Base-by-base conservation (phyloP, 1,139 yeast species). In the Geotrichum candidum region DNA sequence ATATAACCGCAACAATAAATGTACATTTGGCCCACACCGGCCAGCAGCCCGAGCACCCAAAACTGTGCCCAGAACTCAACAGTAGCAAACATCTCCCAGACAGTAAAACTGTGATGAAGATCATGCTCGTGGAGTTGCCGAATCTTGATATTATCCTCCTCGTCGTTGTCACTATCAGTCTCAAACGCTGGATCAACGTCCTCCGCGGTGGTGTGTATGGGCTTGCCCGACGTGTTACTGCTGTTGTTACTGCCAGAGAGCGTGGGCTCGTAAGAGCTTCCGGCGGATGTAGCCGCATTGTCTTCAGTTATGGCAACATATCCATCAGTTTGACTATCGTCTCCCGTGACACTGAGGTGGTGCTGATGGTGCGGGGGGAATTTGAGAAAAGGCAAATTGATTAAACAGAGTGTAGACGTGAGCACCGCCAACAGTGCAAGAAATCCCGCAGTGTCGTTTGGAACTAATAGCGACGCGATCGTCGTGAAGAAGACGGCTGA, bases 11-110 rank as follows among this genome's bases (percentile, higher is more conserved):
- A 83, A 3, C 88, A 82, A 69, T 82, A 61, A 41, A 88, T 87
- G 70, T 86, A 87, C 81, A 86, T 84, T 70, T 87, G 92, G 9
- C 92, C 92, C 62, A 84, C 77, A 4, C 90, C 88, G 69, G 87
- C 85, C 52, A 86, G 75, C 3, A 84, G 74, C 0, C 89, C 86
- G 61, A 87, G 75, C 18, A 85, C 76, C 6, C 81, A 51, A 67
- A 73, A 72, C 53, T 73, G 74, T 46, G 71, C 67, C 77, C 78
- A 75, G 65, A 74, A 75, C 46, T 70, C 70, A 23, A 56, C 48
- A n/a, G 66, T 64, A 15, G 56, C 56, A 38, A 70, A 35, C 54
- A 72, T 61, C 25, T 61, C 56, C 55, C 54, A 56, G 11, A 54
- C 59, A 1, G 61, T 56, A 27, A 55, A 48, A 45, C 56, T 59